Base-by-base conservation (phyloP, 345 rosid species). In the Hirschfeldia incana region DNA sequence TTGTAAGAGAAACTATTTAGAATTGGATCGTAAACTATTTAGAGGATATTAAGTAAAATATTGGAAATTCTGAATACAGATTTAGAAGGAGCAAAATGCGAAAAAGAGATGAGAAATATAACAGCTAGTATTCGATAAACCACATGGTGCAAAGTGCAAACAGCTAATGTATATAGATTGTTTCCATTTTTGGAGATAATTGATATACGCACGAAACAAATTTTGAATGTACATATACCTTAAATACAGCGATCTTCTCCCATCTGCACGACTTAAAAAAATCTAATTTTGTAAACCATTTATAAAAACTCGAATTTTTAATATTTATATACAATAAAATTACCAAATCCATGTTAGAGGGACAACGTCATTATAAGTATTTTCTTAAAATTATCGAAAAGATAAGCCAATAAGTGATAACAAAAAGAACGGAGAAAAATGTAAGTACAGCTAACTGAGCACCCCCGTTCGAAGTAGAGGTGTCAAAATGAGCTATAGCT, bases 81-180 rank as follows among this genome's bases (percentile, higher is more conserved):
- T 63, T 66, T 29, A 5, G 8, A 39, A 17, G 65, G 49, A 65
- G 16, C 21, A 15, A 71, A 70, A 55, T 77, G 70, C 51, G 11
- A 55, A 7, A 27, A 49, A 60, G 5, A 21, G n/a, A 11, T 36
- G 76, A 42, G 36, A 61, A 58, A 72, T 60, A 72, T 72, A 32
- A 58, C 81, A 72, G 81, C 77, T 65, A 72, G 32, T 59, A 66
- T 72, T 71, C 36, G 76, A 55, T 66, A 72, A 37, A 57, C 67
- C 67, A 21, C 21, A 21, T 21, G 21, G 21, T 21, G 21, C 21
- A 21, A 21, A 49, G 27, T 78, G 33, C 66, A 36, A 78, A 36
- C 76, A 78, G 81, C 81, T 78, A 72, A 57, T 2, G 46, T 39
- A 9, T 42, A 42, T 42, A 42, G 32, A 78, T 65, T 15, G 26